Evolutionary conservation across 176 grass and related monocot genomes (phyloP), one percentile per base, ranked within the genome.

Genomic region (Rhynchospora tenuis): DNA sequence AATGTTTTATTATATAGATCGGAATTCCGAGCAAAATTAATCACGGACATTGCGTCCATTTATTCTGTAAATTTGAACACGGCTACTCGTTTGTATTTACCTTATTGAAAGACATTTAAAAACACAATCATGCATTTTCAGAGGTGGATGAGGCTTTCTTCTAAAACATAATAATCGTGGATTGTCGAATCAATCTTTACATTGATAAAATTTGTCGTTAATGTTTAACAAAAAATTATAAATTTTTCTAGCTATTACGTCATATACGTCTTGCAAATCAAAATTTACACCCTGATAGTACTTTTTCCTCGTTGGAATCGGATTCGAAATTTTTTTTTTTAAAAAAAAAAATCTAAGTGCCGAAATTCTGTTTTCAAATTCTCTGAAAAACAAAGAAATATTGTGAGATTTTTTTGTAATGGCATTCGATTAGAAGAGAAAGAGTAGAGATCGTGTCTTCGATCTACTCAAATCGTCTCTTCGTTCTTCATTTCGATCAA

Each of bases 1-100:
- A 80, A 80, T 80, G 43, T 31, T 82, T 60, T 66, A 66, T 60
- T 66, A 66, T 42, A 82, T 2, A 29, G 4, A 64, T 45, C 24
- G 42, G 80, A 82, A 64, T 80, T 62, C 78, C 16, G 0, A 47
- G 19, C 4, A 48, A 50, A 26, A 62, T 64, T 82, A 66, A 66
- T 28, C 42, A 52, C 5, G n/a, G 59, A 26, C 1, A 81, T 63
- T 62, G 16, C 19, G 44, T 48, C 45, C 12, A 13, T 54, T n/a
- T 12, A 80, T 16, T 61, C 20, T 43, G 33, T 4, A 73, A 16
- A 26, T 56, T 54, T 78, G 2, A 52, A 67, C 20, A 64, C 6
- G 28, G 11, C 64, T 48, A 81, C 22, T 56, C 50, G 19, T 58
- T 12, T 31, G 58, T 79, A 24, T 24, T 56, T 79, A 59, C 48